phyloP scores from a whole-genome alignment of 129 eudicot genomes.

The Lactuca saligna region DNA sequence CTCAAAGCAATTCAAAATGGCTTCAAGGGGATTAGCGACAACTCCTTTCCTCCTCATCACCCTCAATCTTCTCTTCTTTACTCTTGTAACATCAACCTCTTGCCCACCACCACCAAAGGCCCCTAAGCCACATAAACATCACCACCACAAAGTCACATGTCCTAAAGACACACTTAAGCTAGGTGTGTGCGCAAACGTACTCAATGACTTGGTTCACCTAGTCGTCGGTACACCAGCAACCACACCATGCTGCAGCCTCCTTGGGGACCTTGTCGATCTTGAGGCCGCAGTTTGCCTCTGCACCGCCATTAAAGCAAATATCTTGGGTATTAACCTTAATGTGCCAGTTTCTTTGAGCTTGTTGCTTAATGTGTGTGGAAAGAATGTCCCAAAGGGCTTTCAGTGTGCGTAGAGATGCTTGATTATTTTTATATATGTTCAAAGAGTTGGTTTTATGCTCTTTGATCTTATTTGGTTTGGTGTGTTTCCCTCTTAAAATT shows the following conservation, averaged over 20 bases:
- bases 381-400: constrained; percentile 54
- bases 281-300: constrained; percentile 67
- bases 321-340: constrained; percentile 57
- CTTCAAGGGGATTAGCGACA: constrained; percentile 30
- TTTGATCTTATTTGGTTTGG: background rate
- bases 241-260: constrained; percentile 30
- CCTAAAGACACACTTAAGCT: constrained; percentile 20
- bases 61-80: constrained; percentile 40
- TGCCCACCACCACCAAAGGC: too few species aligned
- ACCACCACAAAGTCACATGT: constrained; percentile 22
- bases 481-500: background rate
- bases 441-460: background rate
- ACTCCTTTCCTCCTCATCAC: constrained; percentile 25
- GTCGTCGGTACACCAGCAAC: constrained; percentile 39
- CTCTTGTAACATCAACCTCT: background rate
- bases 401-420: constrained; percentile 26
- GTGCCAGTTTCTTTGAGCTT: constrained; percentile 31
- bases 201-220: background rate
- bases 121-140: constrained; percentile 20
- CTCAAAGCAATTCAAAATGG: constrained; percentile 16
- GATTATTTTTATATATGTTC: too few species aligned
- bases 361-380: background rate
- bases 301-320: constrained; percentile 61
- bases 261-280: constrained; percentile 31
- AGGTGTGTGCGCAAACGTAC: too few species aligned